Evolutionary conservation across 495 filamentous ascomycete genomes (phyloP), one percentile per base, ranked within the genome.

Genomic region (Letharia columbiana): DNA sequence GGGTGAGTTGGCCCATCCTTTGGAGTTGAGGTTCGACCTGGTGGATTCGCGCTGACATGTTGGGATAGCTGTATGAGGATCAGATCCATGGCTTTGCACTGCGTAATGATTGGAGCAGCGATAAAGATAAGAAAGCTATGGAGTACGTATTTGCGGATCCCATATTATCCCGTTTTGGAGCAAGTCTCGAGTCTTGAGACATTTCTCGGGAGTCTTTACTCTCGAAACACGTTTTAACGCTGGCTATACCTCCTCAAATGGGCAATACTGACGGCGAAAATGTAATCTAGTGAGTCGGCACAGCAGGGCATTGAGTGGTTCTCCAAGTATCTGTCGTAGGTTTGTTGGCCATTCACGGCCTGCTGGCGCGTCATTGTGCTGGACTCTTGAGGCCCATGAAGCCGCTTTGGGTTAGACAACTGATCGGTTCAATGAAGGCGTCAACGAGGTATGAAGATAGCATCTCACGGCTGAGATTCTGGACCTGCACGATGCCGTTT

Each of bases 121-220:
- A 80, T 44, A 78, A 77, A 66, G 78, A 80, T 52, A 75, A 73
- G 69, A 75, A 80, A 69, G 78, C 78, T 20, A 80, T 78, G 74
- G 78, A 80, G 23, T 28, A 28, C 23, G 23, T 28, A 28, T 28
- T 28, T 28, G 23, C 23, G 23, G 23, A 28, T 28, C 23, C 23
- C 23, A 28, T 28, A 28, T 28, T 28, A 28, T 28, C 23, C 23
- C 23, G 23, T 28, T 28, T 28, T 0, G 1, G 23, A 28, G 23
- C 23, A 28, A 28, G 23, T 28, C 23, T 28, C 23, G 23, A 28
- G 23, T 28, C 23, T 28, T 28, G 23, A 28, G 23, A 28, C 23
- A 28, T 28, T 28, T 28, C 23, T 28, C 23, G 23, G 23, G 23
- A 28, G 23, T 28, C 23, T 28, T 28, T 28, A 28, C 23, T 28